These are phyloP conservation scores for Calonectria leucothoes DNA, from an alignment of 2,329 filamentous ascomycete genomes.

Conservation along the genomic window DNA sequence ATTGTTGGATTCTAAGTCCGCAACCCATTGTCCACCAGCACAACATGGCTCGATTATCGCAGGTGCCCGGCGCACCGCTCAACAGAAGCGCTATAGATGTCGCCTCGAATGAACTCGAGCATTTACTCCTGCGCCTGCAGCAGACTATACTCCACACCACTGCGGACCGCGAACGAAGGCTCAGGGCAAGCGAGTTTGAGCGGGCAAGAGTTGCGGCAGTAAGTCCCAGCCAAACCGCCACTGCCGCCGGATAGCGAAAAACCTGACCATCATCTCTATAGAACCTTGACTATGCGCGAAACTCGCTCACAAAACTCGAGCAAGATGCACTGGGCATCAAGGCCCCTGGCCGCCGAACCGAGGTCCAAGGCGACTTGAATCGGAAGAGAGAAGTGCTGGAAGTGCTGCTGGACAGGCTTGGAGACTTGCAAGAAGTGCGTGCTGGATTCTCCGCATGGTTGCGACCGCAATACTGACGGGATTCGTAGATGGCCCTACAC, in stretches of 20 bases:
- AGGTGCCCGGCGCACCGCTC: constrained; percentile 18
- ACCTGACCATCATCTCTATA: constrained; percentile 45
- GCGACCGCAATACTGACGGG: constrained; percentile 21
- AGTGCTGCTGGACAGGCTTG: constrained; percentile 72
- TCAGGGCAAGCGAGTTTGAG: constrained; percentile 74
- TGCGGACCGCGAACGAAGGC: constrained; percentile 66
- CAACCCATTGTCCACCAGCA: constrained; percentile 18
- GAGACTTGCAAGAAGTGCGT: constrained; percentile 74
- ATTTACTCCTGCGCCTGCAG: constrained; percentile 75
- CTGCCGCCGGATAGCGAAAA: background rate
- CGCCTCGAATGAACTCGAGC: constrained; percentile 64
- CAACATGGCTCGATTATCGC: constrained; percentile 44
- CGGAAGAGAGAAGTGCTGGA: constrained; percentile 75
- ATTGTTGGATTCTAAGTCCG: constrained; percentile 2
- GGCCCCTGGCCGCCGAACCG: constrained; percentile 66
- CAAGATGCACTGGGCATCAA: constrained; percentile 73
- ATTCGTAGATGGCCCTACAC: constrained; percentile 46
- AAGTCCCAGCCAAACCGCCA: constrained; percentile 49
- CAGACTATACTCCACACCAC: constrained; percentile 72
- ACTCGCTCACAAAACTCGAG: constrained; percentile 76
- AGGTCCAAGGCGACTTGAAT: constrained; percentile 72
- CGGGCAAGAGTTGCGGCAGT: constrained; percentile 57
- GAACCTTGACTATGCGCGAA: constrained; percentile 80
- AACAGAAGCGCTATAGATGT: constrained; percentile 42
- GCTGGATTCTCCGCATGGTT: background rate